Percentiles rank a stretch among this genome's conserved stretches.
Conservation (phyloP, 2,329 filamentous ascomycete species). For the Helotiales sp. region DNA sequence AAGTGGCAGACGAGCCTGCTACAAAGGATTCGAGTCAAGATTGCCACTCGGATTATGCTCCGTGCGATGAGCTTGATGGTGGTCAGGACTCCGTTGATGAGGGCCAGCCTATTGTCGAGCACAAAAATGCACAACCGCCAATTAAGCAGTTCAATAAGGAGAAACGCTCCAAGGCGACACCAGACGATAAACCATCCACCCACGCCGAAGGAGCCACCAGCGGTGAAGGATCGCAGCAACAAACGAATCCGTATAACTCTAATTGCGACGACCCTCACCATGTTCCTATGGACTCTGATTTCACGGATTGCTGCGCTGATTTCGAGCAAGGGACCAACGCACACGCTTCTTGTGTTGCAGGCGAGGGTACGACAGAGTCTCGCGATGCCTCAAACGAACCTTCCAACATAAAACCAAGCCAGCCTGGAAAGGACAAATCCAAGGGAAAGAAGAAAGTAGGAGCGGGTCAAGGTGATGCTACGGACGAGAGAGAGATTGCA, state of each 20-base stretch:
- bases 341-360: not conserved
- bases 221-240: not conserved
- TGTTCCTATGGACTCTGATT: not conserved
- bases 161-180: not conserved
- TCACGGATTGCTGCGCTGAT: not conserved
- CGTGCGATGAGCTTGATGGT: not conserved
- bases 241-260: not conserved
- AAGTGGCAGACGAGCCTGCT: not conserved
- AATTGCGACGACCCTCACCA: not conserved
- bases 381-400: not conserved
- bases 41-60: no score
- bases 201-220: not conserved
- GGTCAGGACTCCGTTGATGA: not conserved
- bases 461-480: slow-evolving; percentile 1
- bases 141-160: not conserved
- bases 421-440: not conserved
- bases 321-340: not conserved
- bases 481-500: not conserved
- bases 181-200: not conserved
- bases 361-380: not conserved
- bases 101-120: not conserved
- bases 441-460: not conserved
- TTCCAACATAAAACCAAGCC: not conserved
- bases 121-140: not conserved
- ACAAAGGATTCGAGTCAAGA: not conserved